phyloP scores from a whole-genome alignment of 257 asterid genomes.

The Solanum medicagineum region DNA sequence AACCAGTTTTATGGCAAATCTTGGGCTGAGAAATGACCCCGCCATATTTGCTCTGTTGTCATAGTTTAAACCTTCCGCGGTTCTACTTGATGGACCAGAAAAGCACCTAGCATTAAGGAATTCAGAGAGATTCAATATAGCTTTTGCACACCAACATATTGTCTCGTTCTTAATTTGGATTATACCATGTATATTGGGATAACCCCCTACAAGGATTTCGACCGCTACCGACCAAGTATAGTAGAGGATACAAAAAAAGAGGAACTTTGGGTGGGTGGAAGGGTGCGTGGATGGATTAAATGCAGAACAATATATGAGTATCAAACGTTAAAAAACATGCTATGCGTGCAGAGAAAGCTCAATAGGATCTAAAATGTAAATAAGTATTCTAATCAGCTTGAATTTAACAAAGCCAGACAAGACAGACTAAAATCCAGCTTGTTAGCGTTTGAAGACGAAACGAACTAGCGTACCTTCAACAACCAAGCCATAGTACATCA shows the following conservation, averaged over 20 bases:
- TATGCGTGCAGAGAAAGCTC: not conserved
- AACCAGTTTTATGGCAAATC: not conserved
- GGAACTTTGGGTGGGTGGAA: not conserved
- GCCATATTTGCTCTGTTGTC: not conserved
- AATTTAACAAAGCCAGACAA: not conserved
- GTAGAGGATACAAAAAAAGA: not conserved
- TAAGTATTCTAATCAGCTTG: not conserved
- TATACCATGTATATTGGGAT: not conserved
- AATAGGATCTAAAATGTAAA: not conserved
- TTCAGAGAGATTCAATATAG: not conserved
- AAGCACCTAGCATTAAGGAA: not conserved
- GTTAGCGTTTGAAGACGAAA: not conserved
- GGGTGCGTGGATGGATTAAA: not conserved
- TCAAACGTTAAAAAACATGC: not conserved
- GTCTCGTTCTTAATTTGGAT: not conserved
- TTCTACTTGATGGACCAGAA: not conserved
- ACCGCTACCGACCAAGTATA: not conserved
- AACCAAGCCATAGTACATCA: slow-evolving; percentile 27
- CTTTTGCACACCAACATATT: not conserved
- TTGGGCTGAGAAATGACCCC: not conserved
- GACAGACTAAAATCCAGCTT: not conserved
- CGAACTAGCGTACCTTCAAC: slow-evolving; percentile 17
- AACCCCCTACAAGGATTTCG: not conserved
- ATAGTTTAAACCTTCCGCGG: not conserved
- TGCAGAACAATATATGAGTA: not conserved